Base-by-base conservation (phyloP, 305 asterid species). In the Plantago lanceolata region DNA sequence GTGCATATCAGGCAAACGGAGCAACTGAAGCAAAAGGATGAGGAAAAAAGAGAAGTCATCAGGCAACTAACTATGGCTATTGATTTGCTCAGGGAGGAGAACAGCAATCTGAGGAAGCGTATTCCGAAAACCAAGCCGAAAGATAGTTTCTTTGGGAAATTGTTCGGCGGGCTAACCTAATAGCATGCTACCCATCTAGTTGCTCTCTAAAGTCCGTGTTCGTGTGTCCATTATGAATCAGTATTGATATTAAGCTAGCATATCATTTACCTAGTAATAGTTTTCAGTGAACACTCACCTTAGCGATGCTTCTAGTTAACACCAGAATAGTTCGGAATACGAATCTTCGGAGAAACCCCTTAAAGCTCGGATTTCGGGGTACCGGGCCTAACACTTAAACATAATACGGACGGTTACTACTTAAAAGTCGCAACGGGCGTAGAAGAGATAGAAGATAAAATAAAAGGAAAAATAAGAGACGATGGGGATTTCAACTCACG, bases 21-120 rank as follows among this genome's bases (percentile, higher is more conserved):
- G 72, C 68, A 75, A 44, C 79, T 93, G 6, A 24, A 40, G 68
- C 80, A 78, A 71, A 93, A 93, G 72, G 99, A 93, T 59, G 99
- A 90, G 47, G 97, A 93, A 86, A 93, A 93, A 69, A 75, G 95
- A 57, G 97, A 90, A 57, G 99, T 84, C 37, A 93, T 93, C 35
- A 78, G 96, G 68, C 99, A 90, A 52, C 85, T 93, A 15, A 90
- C 88, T 62, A 48, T 78, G 53, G 94, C 90, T 24, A 67, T 93
- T 81, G 94, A 93, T 26, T 29, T 80, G 75, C 75, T 93, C 18
- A 79, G 87, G 68, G 94, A 83, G 53, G 96, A 93, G 67, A 93
- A 93, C 53, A 21, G 20, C 65, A 71, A 77, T 52, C 73, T 86
- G 68, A 85, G 81, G 75, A 72, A 82, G 72, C 28, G 68, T 63